Percentiles rank a stretch among this genome's conserved stretches.
These are phyloP conservation scores for Neurospora sp. DNA, from an alignment of 2,329 filamentous ascomycete genomes.

Conservation along the genomic window DNA sequence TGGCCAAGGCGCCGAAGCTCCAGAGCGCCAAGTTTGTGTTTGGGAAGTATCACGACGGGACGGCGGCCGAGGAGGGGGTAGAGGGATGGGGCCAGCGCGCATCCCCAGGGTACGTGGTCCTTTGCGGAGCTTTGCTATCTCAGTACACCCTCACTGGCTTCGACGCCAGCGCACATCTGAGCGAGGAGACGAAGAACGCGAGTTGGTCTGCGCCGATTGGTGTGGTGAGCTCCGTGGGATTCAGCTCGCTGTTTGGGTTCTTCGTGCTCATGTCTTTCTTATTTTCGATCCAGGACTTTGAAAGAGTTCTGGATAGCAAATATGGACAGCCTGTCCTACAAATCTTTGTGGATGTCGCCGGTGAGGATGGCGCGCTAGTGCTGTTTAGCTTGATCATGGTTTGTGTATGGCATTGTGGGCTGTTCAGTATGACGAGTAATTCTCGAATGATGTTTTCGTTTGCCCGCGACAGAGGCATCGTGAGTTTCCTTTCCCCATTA, in stretches of 20 bases:
- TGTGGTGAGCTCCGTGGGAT: slow-evolving; percentile 45
- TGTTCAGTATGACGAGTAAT: slow-evolving; percentile 48
- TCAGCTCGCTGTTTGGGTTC: slow-evolving; percentile 48
- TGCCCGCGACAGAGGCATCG: slow-evolving; percentile 43
- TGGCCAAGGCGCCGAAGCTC: slow-evolving; percentile 47
- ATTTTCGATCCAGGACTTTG: slow-evolving; percentile 50
- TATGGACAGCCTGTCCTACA: slow-evolving; percentile 47
- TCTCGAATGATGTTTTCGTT: slow-evolving; percentile 53
- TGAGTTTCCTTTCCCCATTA: slow-evolving; percentile 13
- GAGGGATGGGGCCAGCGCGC: slow-evolving; percentile 43
- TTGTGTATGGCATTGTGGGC: slow-evolving; percentile 52
- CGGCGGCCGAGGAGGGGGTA: slow-evolving; percentile 27
- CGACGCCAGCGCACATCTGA: slow-evolving; percentile 46
- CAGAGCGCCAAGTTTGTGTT: slow-evolving; percentile 48
- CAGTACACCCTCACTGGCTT: slow-evolving; percentile 34
- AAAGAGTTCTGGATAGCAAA: slow-evolving; percentile 31
- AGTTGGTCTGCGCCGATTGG: slow-evolving; percentile 48
- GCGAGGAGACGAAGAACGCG: slow-evolving; percentile 47
- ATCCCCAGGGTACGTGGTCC: slow-evolving; percentile 43
- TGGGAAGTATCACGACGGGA: slow-evolving; percentile 32
- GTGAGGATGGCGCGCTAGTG: slow-evolving; percentile 43
- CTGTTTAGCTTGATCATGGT: slow-evolving; percentile 46
- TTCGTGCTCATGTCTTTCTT: slow-evolving; percentile 48
- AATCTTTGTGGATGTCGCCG: slow-evolving; percentile 48
- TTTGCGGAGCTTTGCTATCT: slow-evolving; percentile 42